Conservation (phyloP, 1,284 basidiomycete species). For the Moesziomyces aphidis region DNA sequence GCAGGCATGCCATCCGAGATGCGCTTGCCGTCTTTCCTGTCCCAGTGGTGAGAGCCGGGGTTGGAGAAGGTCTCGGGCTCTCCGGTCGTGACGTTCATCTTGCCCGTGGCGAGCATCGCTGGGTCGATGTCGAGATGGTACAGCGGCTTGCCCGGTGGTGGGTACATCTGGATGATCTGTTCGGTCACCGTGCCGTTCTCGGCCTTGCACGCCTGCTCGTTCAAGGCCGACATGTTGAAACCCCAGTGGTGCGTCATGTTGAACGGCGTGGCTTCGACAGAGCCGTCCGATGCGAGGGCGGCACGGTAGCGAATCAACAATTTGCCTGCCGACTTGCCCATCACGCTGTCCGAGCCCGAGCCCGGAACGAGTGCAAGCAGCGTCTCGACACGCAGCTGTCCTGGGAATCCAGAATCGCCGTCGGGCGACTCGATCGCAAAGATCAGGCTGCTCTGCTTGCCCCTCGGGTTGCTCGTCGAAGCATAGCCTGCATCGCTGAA, state of each 20-base stretch:
- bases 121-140: conserved; percentile 53
- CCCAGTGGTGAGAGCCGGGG: conserved; percentile 46
- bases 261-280: conserved; percentile 55
- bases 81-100: conserved; percentile 16
- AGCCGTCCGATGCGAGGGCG: conserved; percentile 30
- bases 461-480: conserved; percentile 29
- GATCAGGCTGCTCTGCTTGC: conserved; percentile 34
- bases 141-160: conserved; percentile 24
- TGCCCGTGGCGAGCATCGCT: conserved; percentile 48
- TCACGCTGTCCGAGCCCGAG: conserved; percentile 15
- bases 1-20: conserved; percentile 35
- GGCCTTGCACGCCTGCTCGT: conserved; percentile 20
- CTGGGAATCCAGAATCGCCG: conserved; percentile 61
- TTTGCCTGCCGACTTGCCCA: conserved; percentile 45
- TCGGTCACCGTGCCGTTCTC: conserved; percentile 43
- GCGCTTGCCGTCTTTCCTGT: conserved; percentile 31
- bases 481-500: conserved; percentile 32
- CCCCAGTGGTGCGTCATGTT: conserved; percentile 67
- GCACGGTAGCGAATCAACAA: conserved; percentile 60
- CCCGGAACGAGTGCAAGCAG: conserved; percentile 42
- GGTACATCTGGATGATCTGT: conserved; percentile 51
- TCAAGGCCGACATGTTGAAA: conserved; percentile 56
- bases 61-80: conserved; percentile 31
- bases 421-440: conserved; percentile 55
- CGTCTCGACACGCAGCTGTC: conserved; percentile 55